phyloP scores from a whole-genome alignment of 2,329 filamentous ascomycete genomes.

The Diaporthe sp. region DNA sequence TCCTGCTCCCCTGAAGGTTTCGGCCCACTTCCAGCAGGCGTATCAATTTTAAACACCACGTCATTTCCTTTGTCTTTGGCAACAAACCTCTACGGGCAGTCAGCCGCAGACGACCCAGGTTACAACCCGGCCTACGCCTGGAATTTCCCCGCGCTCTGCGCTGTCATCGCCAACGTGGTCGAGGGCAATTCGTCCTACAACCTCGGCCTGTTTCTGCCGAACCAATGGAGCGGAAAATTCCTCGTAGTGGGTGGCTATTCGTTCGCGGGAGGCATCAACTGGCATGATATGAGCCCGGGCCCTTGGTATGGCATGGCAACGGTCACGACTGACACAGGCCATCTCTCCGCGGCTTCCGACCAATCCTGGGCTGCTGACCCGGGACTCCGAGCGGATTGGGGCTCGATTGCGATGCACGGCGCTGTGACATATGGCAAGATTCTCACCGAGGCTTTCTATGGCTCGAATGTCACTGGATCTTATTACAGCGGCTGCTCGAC shows the following conservation, averaged over 20 bases:
- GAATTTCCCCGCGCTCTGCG: conserved; percentile 49
- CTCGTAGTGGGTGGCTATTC: conserved; percentile 42
- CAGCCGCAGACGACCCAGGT: conserved; percentile 20
- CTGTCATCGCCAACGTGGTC: conserved; percentile 47
- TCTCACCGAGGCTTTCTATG: conserved; percentile 62
- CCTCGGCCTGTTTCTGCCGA: conserved; percentile 50
- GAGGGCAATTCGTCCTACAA: conserved; percentile 47
- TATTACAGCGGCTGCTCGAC: conserved; percentile 65
- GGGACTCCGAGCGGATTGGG: conserved; percentile 53
- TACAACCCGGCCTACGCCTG: conserved; percentile 25
- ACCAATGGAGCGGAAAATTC: conserved; percentile 49
- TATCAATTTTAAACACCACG: conserved; percentile 16
- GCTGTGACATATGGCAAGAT: conserved; percentile 61
- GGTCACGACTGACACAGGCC: conserved; percentile 58
- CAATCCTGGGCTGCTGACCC: conserved; percentile 54
- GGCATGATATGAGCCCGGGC: conserved; percentile 44
- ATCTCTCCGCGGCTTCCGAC: conserved; percentile 50
- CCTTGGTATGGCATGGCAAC: conserved; percentile 55
- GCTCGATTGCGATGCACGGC: conserved; percentile 57
- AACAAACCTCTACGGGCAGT: conserved; percentile 23
- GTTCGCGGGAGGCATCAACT: conserved; percentile 50
- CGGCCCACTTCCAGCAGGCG: conserved; percentile 23
- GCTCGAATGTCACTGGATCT: conserved; percentile 44
- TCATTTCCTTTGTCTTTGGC: background rate
- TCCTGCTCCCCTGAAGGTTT: conserved; percentile 15